phyloP scores from a whole-genome alignment of 371 early-diverging fungal genomes.

The Umbelopsis sp. region DNA sequence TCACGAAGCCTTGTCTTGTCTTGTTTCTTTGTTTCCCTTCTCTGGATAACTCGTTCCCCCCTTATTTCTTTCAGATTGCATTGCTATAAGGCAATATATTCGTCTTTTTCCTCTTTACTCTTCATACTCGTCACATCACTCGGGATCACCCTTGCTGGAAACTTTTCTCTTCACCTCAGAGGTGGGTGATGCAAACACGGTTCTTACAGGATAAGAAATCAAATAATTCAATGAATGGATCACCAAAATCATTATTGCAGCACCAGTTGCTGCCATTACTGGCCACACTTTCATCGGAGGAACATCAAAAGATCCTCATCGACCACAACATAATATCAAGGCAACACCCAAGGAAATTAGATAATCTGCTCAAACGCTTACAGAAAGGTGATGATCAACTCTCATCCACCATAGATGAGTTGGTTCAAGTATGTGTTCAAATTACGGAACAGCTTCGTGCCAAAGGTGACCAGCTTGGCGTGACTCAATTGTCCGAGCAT shows the following conservation, averaged over 20 bases:
- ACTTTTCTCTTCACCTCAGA: neutral
- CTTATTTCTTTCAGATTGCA: neutral
- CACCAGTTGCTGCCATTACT: conserved; percentile 12
- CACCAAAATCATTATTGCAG: neutral
- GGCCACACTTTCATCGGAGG: neutral
- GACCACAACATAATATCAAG: neutral
- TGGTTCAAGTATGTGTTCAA: conserved; percentile 1
- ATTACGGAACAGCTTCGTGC: conserved; percentile 3
- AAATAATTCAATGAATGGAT: conserved; percentile 1
- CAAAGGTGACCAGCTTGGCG: neutral
- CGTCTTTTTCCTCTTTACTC: neutral
- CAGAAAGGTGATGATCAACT: neutral
- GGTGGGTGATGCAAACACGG: neutral
- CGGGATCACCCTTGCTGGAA: neutral
- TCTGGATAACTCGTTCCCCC: too few relatives aligned
- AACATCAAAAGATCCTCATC: neutral
- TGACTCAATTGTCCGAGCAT: conserved; percentile 19
- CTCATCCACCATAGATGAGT: neutral
- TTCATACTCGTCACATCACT: neutral
- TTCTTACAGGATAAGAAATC: too few relatives aligned
- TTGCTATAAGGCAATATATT: neutral
- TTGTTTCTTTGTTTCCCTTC: neutral
- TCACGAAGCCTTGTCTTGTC: neutral
- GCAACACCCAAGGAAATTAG: conserved; percentile 3
- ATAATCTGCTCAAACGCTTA: neutral